These are phyloP conservation scores for Fennellomyces sp. DNA, from an alignment of 371 early-diverging fungal species.

Conservation along the genomic window DNA sequence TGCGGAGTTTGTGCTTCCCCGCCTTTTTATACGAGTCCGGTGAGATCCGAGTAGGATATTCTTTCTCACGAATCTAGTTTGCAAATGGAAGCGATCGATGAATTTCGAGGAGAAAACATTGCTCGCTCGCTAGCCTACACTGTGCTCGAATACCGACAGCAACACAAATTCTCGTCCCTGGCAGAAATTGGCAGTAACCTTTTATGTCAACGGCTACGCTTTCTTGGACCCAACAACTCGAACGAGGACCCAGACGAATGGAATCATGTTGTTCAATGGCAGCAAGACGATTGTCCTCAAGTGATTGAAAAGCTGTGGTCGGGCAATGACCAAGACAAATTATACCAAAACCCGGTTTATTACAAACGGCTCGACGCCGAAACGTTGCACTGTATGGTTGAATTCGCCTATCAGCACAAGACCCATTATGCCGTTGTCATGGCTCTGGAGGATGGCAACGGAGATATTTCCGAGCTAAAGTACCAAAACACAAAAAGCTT, in stretches of 20 bases:
- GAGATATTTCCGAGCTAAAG: conserved; percentile 40
- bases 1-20: too few relatives aligned
- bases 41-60: too few relatives aligned
- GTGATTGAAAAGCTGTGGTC: conserved; percentile 38
- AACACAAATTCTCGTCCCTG: conserved; percentile 28
- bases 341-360: conserved; percentile 40
- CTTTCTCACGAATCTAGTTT: too few relatives aligned
- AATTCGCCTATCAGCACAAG: conserved; percentile 29
- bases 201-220: conserved; percentile 39
- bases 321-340: conserved; percentile 16
- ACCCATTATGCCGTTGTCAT: conserved; percentile 41
- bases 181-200: conserved; percentile 36
- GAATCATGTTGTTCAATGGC: conserved; percentile 44
- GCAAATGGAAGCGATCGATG: conserved; percentile 62
- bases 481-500: conserved; percentile 49
- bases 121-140: conserved; percentile 49
- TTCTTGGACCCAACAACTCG: conserved; percentile 14
- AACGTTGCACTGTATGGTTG: conserved; percentile 39
- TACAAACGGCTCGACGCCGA: conserved; percentile 50
- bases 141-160: conserved; percentile 39
- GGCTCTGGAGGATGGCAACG: conserved; percentile 27
- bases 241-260: conserved; percentile 22
- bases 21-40: too few relatives aligned
- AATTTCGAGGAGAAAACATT: conserved; percentile 51
- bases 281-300: conserved; percentile 34